A percentile compares a stretch with the other conserved stretches of the same genome.
Conservation (phyloP, 2,329 filamentous ascomycete genomes). For the Fusarium decemcellulare region DNA sequence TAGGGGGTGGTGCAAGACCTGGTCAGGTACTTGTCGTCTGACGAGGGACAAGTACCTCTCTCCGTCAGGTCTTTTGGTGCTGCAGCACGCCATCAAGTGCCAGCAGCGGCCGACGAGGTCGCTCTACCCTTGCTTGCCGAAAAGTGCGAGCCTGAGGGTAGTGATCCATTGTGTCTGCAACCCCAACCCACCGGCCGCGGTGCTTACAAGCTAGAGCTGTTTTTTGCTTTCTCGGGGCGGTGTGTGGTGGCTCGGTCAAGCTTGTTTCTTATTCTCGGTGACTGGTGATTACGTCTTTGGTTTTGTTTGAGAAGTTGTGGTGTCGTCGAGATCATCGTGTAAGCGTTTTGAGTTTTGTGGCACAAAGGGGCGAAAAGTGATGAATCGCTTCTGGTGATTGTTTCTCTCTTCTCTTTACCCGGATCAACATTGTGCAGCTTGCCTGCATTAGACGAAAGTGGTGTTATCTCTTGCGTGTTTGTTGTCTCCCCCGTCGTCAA, state of each 20-base stretch:
- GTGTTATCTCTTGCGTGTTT: neutral
- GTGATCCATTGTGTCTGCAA: constrained; percentile 32
- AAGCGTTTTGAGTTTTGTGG: too few species aligned
- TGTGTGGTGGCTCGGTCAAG: neutral
- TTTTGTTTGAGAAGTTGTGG: neutral
- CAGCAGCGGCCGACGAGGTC: constrained; percentile 6
- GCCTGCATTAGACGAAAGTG: neutral
- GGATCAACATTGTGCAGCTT: too few species aligned
- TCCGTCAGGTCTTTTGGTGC: constrained; percentile 5
- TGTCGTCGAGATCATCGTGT: too few species aligned
- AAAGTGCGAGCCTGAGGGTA: constrained; percentile 8
- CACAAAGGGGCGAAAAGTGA: too few species aligned
- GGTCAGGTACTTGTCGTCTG: constrained; percentile 37
- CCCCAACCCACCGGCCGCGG: constrained; percentile 42
- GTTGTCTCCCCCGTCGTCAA: too few species aligned
- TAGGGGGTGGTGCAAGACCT: neutral
- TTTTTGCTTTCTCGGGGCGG: neutral
- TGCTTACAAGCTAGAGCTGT: neutral
- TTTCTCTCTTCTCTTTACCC: too few species aligned
- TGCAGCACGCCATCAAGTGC: constrained; percentile 19
- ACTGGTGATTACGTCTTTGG: neutral
- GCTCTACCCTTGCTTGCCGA: constrained; percentile 12
- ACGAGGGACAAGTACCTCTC: constrained; percentile 34
- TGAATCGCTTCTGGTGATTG: too few species aligned
- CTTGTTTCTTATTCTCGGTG: neutral